Conservation (phyloP, 208 protist genomes). For the Novymonas esmeraldas region DNA sequence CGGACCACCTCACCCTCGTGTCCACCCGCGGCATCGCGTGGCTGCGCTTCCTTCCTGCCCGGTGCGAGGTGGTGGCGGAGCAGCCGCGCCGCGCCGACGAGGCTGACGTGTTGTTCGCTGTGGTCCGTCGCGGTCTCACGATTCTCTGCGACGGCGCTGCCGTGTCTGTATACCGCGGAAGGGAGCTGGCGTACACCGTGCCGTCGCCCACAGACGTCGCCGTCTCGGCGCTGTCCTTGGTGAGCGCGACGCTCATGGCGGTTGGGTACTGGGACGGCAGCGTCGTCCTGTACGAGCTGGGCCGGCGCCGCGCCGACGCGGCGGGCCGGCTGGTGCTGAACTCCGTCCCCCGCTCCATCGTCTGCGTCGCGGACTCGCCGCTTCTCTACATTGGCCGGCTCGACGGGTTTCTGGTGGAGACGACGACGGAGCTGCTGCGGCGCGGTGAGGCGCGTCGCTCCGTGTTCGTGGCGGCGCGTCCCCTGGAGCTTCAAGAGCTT, state of each 20-base stretch:
- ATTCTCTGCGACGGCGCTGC: slow-evolving; percentile 19
- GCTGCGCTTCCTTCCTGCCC: slow-evolving; percentile 1
- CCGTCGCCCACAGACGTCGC: slow-evolving; percentile 4
- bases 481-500: slow-evolving; percentile 49
- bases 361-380: slow-evolving; percentile 4
- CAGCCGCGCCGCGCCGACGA: slow-evolving; percentile 6
- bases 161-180: slow-evolving; percentile 11
- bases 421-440: slow-evolving; percentile 16
- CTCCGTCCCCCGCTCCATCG: slow-evolving; percentile 38
- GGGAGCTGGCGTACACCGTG: slow-evolving; percentile 8
- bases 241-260: slow-evolving; percentile 11
- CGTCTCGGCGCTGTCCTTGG: slow-evolving; percentile 15
- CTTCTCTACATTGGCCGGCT: slow-evolving; percentile 29
- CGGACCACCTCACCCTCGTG: slow-evolving; percentile 8
- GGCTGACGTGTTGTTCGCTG: slow-evolving; percentile 18
- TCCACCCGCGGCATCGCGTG: slow-evolving; percentile 23
- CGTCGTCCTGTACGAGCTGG: slow-evolving; percentile 17
- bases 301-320: neutral
- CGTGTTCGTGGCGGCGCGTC: slow-evolving; percentile 41
- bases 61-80: slow-evolving; percentile 14
- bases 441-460: slow-evolving; percentile 19
- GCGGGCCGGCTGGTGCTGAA: slow-evolving; percentile 18
- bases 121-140: slow-evolving; percentile 7
- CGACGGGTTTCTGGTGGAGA: slow-evolving; percentile 36
- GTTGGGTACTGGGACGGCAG: slow-evolving; percentile 27